phyloP scores from a whole-genome alignment of 2,329 filamentous ascomycete genomes.

The Raffaelea ambrosiae region DNA sequence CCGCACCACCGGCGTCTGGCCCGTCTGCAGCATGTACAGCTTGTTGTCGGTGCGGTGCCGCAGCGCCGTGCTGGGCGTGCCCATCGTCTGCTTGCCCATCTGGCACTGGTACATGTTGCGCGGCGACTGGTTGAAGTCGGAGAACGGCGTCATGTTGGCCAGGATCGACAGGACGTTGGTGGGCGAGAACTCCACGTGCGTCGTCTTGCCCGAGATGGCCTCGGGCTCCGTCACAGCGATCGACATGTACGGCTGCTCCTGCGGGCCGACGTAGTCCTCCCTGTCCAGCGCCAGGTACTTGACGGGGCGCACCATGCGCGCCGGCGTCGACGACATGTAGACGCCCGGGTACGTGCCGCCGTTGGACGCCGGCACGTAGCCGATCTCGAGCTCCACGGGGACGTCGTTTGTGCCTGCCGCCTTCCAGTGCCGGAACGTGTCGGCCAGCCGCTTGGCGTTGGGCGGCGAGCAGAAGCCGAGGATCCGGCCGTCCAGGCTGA shows the following conservation, averaged over 20 bases:
- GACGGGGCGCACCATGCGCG: constrained; percentile 83
- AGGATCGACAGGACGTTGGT: constrained; percentile 97
- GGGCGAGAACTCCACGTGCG: constrained; percentile 87
- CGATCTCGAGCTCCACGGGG: constrained; percentile 80
- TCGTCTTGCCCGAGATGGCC: constrained; percentile 78
- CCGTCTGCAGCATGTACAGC: constrained; percentile 86
- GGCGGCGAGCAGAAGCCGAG: constrained; percentile 84
- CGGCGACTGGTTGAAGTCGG: constrained; percentile 96
- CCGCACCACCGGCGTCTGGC: constrained; percentile 89
- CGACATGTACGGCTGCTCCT: constrained; percentile 97
- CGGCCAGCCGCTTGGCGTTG: constrained; percentile 71
- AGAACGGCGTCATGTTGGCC: constrained; percentile 98
- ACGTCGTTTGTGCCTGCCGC: constrained; percentile 77
- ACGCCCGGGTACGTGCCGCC: constrained; percentile 95
- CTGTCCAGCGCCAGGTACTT: constrained; percentile 85
- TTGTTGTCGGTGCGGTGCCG: constrained; percentile 95
- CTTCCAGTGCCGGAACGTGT: constrained; percentile 91
- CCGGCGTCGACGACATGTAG: constrained; percentile 81
- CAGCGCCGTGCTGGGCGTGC: constrained; percentile 80
- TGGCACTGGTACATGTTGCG: constrained; percentile 99
- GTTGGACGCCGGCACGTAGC: constrained; percentile 77
- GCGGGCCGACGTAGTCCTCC: constrained; percentile 80
- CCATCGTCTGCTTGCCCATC: constrained; percentile 99
- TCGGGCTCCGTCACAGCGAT: constrained; percentile 88
- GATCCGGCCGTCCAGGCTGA: constrained; percentile 85